Base-by-base conservation (phyloP, 768 basidiomycete genomes). In the Rubroboletus satanas region DNA sequence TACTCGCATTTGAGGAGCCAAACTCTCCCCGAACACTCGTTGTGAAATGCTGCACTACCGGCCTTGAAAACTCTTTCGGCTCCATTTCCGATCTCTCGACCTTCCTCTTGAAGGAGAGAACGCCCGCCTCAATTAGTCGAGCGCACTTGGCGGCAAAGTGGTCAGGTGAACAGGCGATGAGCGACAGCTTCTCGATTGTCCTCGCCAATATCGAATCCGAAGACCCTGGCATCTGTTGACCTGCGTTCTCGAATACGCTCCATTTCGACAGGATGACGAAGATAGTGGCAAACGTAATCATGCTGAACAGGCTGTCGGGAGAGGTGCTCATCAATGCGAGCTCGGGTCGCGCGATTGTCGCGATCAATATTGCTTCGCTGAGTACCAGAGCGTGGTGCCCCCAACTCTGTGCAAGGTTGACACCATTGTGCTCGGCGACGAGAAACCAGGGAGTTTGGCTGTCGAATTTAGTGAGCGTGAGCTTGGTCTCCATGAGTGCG, bases 261-360 rank as follows among this genome's bases (percentile, higher is more conserved):
- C 77, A 77, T 60, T 79, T 80, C 39, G 72, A 69, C 11, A 75
- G 65, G 47, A 79, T 70, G 46, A 80, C 55, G 45, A 71, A 77
- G 2, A 75, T 69, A 6, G 78, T 74, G 39, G 78, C 74, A 49
- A 79, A 76, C 0, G 71, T 65, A 43, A 79, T 66, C 71, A 79
- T 72, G 31, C 64, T 64, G 54, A 74, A 79, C 28, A 78, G 48
- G 38, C 62, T 64, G 61, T 79, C 78, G 3, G 77, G 77, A 8
- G 75, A 71, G 11, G 76, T 66, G 55, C 71, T 69, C 52, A 79
- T 63, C n/a, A 75, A 62, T 0, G 58, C 59, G 18, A 67, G 52
- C 45, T 79, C 74, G 28, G 63, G 56, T 31, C 68, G 54, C 23
- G 73, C 67, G 41, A 78, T 68, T 8, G 69, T 61, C 3, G 68